Conservation (phyloP, 2,329 filamentous ascomycete species). For the Penicillium glabrum region DNA sequence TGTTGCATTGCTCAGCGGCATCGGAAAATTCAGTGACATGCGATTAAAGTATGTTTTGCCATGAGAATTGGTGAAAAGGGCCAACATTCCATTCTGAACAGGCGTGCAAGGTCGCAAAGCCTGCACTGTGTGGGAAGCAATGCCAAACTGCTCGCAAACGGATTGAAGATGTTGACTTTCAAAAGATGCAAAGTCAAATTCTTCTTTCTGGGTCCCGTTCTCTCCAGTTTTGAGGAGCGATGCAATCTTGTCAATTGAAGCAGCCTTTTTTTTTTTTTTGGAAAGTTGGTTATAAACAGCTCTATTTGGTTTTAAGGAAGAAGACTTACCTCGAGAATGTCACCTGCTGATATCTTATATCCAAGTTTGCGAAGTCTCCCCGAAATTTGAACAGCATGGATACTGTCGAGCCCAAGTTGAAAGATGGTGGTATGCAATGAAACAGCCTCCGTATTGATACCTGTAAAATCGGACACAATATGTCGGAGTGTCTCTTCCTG, state of each 20-base stretch:
- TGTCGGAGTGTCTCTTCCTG: conserved; percentile 56
- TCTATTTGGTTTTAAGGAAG: background rate
- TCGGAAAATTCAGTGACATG: conserved; percentile 54
- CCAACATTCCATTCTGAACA: conserved; percentile 76
- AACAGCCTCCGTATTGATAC: conserved; percentile 53
- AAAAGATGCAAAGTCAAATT: conserved; percentile 54
- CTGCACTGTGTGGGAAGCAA: conserved; percentile 48
- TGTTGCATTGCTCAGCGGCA: conserved; percentile 34
- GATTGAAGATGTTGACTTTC: conserved; percentile 42
- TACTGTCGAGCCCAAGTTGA: conserved; percentile 86
- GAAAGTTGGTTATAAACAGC: conserved; percentile 9
- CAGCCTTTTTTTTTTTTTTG: conserved; percentile 28
- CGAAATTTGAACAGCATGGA: conserved; percentile 78
- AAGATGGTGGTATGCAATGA: conserved; percentile 70
- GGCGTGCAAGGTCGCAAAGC: conserved; percentile 74
- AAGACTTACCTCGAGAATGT: conserved; percentile 64
- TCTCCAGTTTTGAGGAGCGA: conserved; percentile 40
- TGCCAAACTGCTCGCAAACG: conserved; percentile 31
- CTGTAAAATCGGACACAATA: conserved; percentile 61
- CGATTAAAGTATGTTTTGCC: conserved; percentile 76
- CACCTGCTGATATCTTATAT: conserved; percentile 62
- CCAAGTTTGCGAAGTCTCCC: conserved; percentile 62
- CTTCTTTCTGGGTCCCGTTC: conserved; percentile 1
- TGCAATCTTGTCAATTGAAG: conserved; percentile 37
- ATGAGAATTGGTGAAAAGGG: conserved; percentile 67